Evolutionary conservation across 352 stramenopile species (phyloP), one percentile per base, ranked within the genome.

Genomic region (Pythium biforme): DNA sequence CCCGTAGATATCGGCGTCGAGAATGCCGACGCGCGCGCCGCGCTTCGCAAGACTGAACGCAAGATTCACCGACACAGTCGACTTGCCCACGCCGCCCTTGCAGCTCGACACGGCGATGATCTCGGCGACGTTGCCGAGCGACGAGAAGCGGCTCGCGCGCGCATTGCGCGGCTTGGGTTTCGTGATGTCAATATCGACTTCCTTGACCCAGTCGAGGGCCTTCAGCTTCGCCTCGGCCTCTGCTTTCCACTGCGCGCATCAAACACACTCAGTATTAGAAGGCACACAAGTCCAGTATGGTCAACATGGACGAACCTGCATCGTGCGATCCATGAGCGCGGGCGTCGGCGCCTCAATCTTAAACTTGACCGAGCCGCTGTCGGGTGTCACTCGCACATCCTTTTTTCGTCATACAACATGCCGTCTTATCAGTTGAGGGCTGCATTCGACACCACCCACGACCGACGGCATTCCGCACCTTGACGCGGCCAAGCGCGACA

Each of bases 1-100:
- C 20, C 98, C 98, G 73, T 99, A 99, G 40, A 99, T 96, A 72
- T 99, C 98, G 0, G 96, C 96, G 72, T 99, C 98, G 45, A 99
- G 86, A 64, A 99, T 98, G 17, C 97, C 98, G 2, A 99, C 97
- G 31, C 81, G 87, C 23, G 86, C 90, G 14, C 97, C 97, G 50
- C 77, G 77, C 64, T 98, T 86, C 7, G 83, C 73, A 55, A 98
- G 73, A 64, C 87, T 96, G 68, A 97, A 99, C 5, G 98, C 98
- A 2, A 99, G 79, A 69, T 99, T 99, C 17, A 99, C 96, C 10
- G 97, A 90, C n/a, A 98, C 98, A 0, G 97, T 99, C 14, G 92
- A 99, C 72, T 99, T 99, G 52, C 98, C 98, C 2, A 99, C 98
- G 33, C 98, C 98, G 23, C 98, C 98, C 72, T 98, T 98, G 79